phyloP scores from a whole-genome alignment of 805 yeast genomes.

The Saccharomycopsis amapae region DNA sequence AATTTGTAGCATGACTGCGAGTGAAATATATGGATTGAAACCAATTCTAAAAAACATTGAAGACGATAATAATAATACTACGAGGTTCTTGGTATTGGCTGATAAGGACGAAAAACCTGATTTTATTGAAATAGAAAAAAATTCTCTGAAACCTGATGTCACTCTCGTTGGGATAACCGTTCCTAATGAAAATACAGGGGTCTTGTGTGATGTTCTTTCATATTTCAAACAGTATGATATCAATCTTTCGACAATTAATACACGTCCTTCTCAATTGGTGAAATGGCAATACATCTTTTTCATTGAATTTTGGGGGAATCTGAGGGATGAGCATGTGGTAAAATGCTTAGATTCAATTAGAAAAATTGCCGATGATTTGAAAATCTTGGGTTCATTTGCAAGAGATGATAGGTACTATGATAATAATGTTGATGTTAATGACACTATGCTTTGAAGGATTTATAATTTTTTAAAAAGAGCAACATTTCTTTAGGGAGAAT shows the following conservation, averaged over 20 bases:
- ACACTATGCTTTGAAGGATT: no score
- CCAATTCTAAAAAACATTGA: conserved; percentile 54
- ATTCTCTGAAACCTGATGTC: no score
- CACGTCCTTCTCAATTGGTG: conserved; percentile 62
- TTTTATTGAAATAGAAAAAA: no score
- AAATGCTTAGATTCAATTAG: conserved; percentile 38
- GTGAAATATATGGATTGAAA: conserved; percentile 50
- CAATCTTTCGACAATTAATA: conserved; percentile 63
- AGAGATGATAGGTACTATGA: conserved; percentile 7
- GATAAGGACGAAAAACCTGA: conserved; percentile 18
- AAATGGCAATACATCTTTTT: conserved; percentile 83
- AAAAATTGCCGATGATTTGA: conserved; percentile 40
- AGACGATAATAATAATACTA: conserved; percentile 69
- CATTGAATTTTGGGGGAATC: conserved; percentile 54
- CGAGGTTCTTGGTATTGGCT: conserved; percentile 72
- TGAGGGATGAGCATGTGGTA: conserved; percentile 26
- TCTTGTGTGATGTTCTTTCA: conserved; percentile 57
- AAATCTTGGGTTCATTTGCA: conserved; percentile 33
- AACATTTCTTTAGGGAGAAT: no score
- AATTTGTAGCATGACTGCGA: conserved; percentile 65
- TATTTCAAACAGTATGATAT: conserved; percentile 48
- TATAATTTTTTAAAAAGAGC: no score
- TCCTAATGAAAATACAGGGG: conserved; percentile 62
- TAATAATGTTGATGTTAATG: conserved; percentile 1
- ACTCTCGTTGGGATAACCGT: conserved; percentile 62